A percentile compares a stretch with the other conserved stretches of the same genome.
These are phyloP conservation scores for Kurtzmaniella quercitrusa DNA, from an alignment of 1,139 yeast species.

Conservation along the genomic window DNA sequence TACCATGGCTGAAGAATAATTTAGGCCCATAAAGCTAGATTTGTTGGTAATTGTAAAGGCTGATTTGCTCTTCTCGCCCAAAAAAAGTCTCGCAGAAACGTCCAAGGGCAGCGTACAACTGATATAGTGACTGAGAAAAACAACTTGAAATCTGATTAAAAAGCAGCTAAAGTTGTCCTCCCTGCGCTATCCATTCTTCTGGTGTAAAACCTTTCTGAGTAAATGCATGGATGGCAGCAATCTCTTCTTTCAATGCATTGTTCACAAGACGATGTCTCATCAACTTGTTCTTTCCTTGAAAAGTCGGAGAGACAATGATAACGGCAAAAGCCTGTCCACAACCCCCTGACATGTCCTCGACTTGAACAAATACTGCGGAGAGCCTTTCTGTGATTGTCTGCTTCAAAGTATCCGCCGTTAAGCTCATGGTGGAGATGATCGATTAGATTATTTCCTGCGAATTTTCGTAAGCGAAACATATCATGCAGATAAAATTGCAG, in stretches of 20 bases:
- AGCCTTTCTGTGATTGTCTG: slow-evolving; percentile 47
- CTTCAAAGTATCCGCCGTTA: slow-evolving; percentile 46
- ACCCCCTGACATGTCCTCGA: slow-evolving; percentile 76
- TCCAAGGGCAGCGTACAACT: too few relatives aligned
- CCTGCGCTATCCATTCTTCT: slow-evolving; percentile 61
- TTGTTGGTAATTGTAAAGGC: too few relatives aligned
- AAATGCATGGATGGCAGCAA: slow-evolving; percentile 86
- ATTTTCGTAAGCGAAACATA: neutral
- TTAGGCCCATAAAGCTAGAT: too few relatives aligned
- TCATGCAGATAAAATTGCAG: neutral
- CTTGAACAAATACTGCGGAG: slow-evolving; percentile 53
- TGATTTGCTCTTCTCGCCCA: too few relatives aligned
- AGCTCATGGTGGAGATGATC: slow-evolving; percentile 21
- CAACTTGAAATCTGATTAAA: too few relatives aligned
- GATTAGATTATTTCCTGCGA: slow-evolving; percentile 1
- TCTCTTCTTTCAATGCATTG: slow-evolving; percentile 71
- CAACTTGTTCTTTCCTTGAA: slow-evolving; percentile 78
- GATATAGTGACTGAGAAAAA: too few relatives aligned
- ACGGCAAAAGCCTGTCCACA: slow-evolving; percentile 89
- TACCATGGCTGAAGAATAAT: too few relatives aligned
- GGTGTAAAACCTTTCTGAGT: slow-evolving; percentile 82
- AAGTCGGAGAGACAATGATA: slow-evolving; percentile 68
- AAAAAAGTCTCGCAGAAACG: too few relatives aligned
- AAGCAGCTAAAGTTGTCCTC: slow-evolving; percentile 19
- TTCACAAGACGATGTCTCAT: slow-evolving; percentile 87